These are phyloP conservation scores for Gossypium aridum DNA, from an alignment of 441 rosid species.

Conservation along the genomic window DNA sequence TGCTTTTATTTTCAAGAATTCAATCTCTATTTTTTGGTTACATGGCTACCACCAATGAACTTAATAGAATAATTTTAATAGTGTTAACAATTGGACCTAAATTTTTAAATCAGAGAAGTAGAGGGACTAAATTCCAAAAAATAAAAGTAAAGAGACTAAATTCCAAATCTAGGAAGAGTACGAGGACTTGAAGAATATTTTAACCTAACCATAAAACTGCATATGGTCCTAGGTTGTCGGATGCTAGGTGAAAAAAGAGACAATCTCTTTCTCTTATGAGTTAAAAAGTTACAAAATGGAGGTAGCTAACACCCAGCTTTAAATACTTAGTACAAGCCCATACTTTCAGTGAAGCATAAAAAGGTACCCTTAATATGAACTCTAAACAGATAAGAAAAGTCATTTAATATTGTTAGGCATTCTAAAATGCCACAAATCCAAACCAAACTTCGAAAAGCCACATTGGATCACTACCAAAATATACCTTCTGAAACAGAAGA, in stretches of 20 bases:
- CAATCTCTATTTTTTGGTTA: background rate
- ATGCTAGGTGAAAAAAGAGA: background rate
- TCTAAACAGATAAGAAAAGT: background rate
- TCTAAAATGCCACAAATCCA: background rate
- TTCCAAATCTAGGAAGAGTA: background rate
- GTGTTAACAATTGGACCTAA: background rate
- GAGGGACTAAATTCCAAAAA: background rate
- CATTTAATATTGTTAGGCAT: background rate
- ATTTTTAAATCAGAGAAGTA: background rate
- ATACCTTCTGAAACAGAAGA: background rate
- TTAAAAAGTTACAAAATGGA: background rate
- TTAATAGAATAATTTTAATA: background rate
- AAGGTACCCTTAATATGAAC: background rate
- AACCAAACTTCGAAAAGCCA: slow-evolving; percentile 2
- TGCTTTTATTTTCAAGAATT: background rate
- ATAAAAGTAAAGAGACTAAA: background rate
- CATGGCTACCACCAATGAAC: background rate
- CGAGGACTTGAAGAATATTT: background rate
- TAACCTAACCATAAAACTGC: background rate
- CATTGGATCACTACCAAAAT: background rate
- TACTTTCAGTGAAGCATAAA: background rate
- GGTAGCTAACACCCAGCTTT: background rate
- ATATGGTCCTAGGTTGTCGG: background rate
- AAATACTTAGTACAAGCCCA: background rate
- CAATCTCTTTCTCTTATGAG: background rate